Evolutionary conservation across 2,329 filamentous ascomycete species (phyloP).

Genomic region (Phialophora macrospora): DNA sequence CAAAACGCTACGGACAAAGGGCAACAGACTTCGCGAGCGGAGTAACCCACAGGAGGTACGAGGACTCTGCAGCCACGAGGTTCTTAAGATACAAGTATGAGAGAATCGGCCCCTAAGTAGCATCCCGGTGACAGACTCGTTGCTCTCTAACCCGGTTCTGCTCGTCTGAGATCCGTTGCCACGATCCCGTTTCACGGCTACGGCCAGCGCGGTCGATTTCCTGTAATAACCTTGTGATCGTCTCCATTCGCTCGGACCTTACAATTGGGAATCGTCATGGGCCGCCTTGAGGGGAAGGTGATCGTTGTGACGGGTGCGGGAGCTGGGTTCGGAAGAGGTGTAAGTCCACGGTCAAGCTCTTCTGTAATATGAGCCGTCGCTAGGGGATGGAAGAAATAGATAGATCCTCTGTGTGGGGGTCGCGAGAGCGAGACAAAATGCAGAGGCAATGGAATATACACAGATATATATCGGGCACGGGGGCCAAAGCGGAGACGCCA

Average conservation of each 20-base stretch:
- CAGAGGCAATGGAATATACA: background rate
- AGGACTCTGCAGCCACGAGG: background rate
- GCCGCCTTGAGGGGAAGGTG: background rate
- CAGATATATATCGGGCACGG: background rate
- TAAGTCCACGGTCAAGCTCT: background rate
- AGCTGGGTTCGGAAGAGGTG: background rate
- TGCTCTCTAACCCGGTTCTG: no score
- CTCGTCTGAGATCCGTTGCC: no score
- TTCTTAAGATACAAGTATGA: background rate
- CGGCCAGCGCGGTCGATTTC: background rate
- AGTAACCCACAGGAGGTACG: background rate
- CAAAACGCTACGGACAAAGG: background rate
- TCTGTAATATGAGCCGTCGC: background rate
- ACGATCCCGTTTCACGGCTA: background rate
- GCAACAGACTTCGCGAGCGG: background rate
- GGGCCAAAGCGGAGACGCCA: no score
- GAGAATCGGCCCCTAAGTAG: no score
- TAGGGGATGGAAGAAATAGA: background rate
- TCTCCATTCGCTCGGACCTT: background rate
- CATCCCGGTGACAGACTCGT: no score
- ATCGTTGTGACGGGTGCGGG: background rate
- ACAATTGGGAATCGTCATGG: background rate
- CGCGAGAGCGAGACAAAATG: background rate
- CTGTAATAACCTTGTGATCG: background rate
- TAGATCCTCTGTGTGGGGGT: background rate